Evolutionary conservation across 257 asterid species (phyloP).

Genomic region (Solanum pinnatisectum): DNA sequence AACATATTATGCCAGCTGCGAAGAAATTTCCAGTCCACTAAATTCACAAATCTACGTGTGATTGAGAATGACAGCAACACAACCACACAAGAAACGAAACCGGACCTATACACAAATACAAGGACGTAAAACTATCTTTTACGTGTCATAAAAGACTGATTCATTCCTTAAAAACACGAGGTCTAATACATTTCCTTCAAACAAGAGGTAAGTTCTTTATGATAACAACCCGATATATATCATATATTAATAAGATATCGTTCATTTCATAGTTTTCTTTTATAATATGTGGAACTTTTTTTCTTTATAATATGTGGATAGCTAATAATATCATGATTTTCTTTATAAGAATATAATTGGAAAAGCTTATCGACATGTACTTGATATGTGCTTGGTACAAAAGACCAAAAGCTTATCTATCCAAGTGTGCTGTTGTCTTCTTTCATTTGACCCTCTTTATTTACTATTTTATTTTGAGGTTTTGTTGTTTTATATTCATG

Average conservation of each 20-base stretch:
- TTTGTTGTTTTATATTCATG: background rate
- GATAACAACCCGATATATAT: background rate
- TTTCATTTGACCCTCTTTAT: background rate
- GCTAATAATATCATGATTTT: background rate
- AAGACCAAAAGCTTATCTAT: background rate
- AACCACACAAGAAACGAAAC: background rate
- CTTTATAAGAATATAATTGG: background rate
- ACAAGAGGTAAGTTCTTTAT: too few relatives aligned
- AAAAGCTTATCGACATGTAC: background rate
- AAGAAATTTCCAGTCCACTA: background rate
- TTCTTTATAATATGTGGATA: background rate
- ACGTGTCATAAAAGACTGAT: background rate
- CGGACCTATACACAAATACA: background rate
- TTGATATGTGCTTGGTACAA: background rate
- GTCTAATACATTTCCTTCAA: too few relatives aligned
- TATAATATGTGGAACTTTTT: background rate
- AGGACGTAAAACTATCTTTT: background rate
- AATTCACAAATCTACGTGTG: background rate
- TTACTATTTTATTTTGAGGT: background rate
- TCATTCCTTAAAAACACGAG: background rate
- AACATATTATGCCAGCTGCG: background rate
- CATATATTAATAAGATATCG: too few relatives aligned
- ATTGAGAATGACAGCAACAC: background rate
- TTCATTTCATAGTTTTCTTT: background rate
- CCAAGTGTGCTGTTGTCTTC: background rate